Conservation (phyloP, 805 yeast genomes). For the Phaffomyces antillensis region DNA sequence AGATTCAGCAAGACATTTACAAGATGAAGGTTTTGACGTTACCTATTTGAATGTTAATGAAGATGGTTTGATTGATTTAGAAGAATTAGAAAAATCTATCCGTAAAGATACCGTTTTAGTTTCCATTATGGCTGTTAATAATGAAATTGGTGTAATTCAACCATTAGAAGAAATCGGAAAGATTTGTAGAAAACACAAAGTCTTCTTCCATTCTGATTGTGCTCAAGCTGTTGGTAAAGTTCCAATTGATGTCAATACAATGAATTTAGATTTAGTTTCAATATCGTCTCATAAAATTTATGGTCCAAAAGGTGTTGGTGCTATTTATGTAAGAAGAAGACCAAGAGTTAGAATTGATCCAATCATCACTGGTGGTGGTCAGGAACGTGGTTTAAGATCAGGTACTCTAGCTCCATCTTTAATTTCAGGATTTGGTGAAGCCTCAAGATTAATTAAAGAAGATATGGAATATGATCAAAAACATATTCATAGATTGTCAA, state of each 20-base stretch:
- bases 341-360: constrained; percentile 98
- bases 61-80: constrained; percentile 75
- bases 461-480: constrained; percentile 70
- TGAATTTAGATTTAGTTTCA: constrained; percentile 89
- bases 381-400: constrained; percentile 94
- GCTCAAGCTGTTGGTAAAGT: constrained; percentile 97
- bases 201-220: constrained; percentile 95
- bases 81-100: constrained; percentile 72
- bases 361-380: constrained; percentile 95
- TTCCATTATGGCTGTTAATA: constrained; percentile 94
- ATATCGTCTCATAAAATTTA: constrained; percentile 94
- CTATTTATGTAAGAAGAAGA: constrained; percentile 90
- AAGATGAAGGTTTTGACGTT: constrained; percentile 94
- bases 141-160: constrained; percentile 96
- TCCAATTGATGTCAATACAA: constrained; percentile 84
- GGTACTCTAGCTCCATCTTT: constrained; percentile 98
- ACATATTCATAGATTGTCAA: constrained; percentile 66
- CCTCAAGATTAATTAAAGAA: constrained; percentile 71
- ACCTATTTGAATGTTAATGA: constrained; percentile 81
- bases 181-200: constrained; percentile 78
- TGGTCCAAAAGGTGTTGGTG: constrained; percentile 98
- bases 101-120: constrained; percentile 88
- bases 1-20: constrained; percentile 90
- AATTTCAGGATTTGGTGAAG: constrained; percentile 95
- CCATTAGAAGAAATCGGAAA: constrained; percentile 91